Evolutionary conservation across 768 basidiomycete genomes (phyloP).

Genomic region (Boletus sp.): DNA sequence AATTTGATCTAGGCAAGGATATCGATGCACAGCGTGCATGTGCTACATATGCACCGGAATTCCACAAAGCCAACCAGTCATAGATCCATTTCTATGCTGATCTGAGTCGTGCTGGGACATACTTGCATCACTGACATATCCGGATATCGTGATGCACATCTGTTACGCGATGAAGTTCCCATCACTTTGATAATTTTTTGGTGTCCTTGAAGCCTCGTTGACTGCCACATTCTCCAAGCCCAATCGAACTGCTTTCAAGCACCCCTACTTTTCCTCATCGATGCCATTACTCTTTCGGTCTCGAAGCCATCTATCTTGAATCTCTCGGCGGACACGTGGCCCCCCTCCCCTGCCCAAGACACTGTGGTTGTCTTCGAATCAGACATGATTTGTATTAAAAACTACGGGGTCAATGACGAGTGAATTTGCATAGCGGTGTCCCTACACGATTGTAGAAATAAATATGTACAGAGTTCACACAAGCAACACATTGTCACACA

Average conservation of each 20-base stretch:
- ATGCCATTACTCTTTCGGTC: not conserved
- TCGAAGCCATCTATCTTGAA: not conserved
- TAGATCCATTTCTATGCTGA: no score
- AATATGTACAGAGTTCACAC: no score
- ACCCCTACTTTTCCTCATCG: not conserved
- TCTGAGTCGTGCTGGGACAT: not conserved
- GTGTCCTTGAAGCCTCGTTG: slow-evolving; percentile 18
- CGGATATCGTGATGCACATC: not conserved
- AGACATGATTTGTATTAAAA: not conserved
- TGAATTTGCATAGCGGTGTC: not conserved
- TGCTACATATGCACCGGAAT: no score
- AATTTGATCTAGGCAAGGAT: not conserved
- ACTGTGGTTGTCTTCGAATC: not conserved
- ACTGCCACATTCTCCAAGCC: slow-evolving; percentile 2
- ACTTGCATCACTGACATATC: not conserved
- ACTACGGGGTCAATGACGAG: not conserved
- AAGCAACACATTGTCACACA: no score
- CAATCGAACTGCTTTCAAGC: not conserved
- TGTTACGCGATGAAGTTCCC: not conserved
- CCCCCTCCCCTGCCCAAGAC: not conserved
- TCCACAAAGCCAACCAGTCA: no score
- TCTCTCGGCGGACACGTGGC: not conserved
- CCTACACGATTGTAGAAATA: not conserved
- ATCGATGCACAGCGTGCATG: not conserved
- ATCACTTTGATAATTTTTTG: not conserved